Percentiles rank a stretch among this genome's conserved stretches.
Evolutionary conservation across 179 eudicot species (phyloP).

Genomic region (Camellia oleifera): DNA sequence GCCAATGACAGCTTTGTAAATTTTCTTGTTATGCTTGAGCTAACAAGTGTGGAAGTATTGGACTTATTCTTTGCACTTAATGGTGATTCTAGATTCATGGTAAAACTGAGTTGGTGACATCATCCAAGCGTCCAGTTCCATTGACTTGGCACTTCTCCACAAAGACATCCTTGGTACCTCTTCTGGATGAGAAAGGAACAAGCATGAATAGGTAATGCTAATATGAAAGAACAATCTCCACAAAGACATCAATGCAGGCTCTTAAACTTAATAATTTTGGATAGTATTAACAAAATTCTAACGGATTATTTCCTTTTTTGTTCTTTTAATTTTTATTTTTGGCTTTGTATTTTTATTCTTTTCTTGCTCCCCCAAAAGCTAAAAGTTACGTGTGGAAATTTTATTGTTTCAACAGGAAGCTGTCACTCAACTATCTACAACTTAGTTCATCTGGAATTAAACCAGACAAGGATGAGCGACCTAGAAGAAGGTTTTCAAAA

Average conservation of each 20-base stretch:
- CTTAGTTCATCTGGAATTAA: constrained; percentile 53
- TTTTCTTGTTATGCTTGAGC: constrained; percentile 4
- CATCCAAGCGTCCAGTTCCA: constrained; percentile 94
- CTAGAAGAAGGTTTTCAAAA: constrained; percentile 64
- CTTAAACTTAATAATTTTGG: too few species aligned
- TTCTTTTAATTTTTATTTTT: neutral
- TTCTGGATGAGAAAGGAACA: constrained; percentile 89
- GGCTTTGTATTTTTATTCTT: too few species aligned
- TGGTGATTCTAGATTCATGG: constrained; percentile 69
- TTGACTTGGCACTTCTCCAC: constrained; percentile 97
- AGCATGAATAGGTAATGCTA: constrained; percentile 76
- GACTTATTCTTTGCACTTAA: constrained; percentile 23
- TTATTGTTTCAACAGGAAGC: constrained; percentile 55
- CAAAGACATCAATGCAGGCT: neutral
- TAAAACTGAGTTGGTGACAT: constrained; percentile 86
- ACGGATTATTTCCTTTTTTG: neutral
- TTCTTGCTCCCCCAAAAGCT: neutral
- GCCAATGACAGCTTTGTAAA: constrained; percentile 6
- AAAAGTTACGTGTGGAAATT: constrained; percentile 7
- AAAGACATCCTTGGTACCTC: constrained; percentile 71
- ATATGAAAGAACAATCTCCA: neutral
- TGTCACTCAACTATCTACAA: constrained; percentile 67
- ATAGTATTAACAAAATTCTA: neutral
- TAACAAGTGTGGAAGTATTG: constrained; percentile 2
- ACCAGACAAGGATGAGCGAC: constrained; percentile 56